Evolutionary conservation across 2,329 filamentous ascomycete genomes (phyloP).

Genomic region (Colletotrichum chlorophyti): DNA sequence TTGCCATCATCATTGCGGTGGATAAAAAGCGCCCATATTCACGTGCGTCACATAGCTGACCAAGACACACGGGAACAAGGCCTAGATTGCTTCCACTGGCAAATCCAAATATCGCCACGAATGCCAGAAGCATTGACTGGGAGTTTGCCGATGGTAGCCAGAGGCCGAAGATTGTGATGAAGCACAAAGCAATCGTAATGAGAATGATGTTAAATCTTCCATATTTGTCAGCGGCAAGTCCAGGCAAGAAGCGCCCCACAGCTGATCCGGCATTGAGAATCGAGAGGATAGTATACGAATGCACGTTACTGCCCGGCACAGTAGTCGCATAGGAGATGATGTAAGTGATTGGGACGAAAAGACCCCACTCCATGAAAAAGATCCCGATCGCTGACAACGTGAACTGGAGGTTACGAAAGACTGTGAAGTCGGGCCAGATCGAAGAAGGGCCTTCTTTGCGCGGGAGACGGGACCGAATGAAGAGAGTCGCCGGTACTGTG

Average conservation of each 20-base stretch:
- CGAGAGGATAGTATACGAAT: constrained; percentile 79
- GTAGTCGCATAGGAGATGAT: constrained; percentile 74
- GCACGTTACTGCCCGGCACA: constrained; percentile 63
- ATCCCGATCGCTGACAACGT: constrained; percentile 66
- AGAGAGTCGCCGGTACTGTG: constrained; percentile 53
- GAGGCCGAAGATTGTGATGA: constrained; percentile 65
- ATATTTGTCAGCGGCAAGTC: constrained; percentile 75
- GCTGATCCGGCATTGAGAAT: constrained; percentile 82
- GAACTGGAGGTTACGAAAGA: constrained; percentile 67
- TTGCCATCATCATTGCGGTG: constrained; percentile 79
- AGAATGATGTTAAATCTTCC: constrained; percentile 86
- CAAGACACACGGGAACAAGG: constrained; percentile 80
- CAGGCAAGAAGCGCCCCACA: constrained; percentile 78
- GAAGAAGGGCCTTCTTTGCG: constrained; percentile 50
- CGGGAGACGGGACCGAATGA: constrained; percentile 61
- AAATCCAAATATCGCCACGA: constrained; percentile 78
- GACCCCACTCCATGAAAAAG: constrained; percentile 74
- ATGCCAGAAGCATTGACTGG: constrained; percentile 68
- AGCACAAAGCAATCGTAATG: constrained; percentile 63
- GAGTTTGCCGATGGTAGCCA: constrained; percentile 72
- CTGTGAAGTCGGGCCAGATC: constrained; percentile 64
- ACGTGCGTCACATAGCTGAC: constrained; percentile 78
- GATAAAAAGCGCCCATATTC: constrained; percentile 80
- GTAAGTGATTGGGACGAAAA: constrained; percentile 79
- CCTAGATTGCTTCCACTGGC: constrained; percentile 80